Percentiles rank a stretch among this genome's conserved stretches.
Evolutionary conservation across 2,329 filamentous ascomycete species (phyloP).

Genomic region (Ophiostoma himal-ulmi): DNA sequence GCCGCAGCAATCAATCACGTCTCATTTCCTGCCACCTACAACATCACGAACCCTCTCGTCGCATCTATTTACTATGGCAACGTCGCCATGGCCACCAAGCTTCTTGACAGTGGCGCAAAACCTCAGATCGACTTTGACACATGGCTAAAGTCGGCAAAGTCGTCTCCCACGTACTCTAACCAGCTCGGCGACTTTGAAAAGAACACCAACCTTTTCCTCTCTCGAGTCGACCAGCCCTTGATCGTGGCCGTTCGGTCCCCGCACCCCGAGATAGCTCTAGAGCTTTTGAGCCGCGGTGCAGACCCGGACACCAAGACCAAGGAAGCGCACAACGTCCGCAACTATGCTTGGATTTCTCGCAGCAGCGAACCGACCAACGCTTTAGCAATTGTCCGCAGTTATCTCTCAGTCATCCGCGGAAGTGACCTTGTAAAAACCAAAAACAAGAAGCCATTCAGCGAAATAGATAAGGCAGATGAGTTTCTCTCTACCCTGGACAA

Average conservation of each 20-base stretch:
- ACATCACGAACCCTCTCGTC: not conserved
- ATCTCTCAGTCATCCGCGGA: not conserved
- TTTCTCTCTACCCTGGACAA: not conserved
- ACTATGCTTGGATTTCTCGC: not conserved
- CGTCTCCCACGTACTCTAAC: constrained; percentile 37
- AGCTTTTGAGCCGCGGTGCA: constrained; percentile 58
- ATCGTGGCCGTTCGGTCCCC: constrained; percentile 53
- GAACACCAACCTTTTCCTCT: constrained; percentile 46
- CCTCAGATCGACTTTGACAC: constrained; percentile 56
- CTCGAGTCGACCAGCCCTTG: constrained; percentile 57
- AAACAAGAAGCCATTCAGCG: not conserved
- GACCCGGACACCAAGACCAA: constrained; percentile 57
- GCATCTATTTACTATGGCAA: not conserved
- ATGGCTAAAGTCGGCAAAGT: constrained; percentile 55
- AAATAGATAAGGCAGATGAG: not conserved
- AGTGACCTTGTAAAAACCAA: not conserved
- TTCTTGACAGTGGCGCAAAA: not conserved
- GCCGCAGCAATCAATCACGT: not conserved
- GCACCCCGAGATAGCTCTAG: constrained; percentile 43
- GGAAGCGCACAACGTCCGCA: not conserved
- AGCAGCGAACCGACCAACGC: not conserved
- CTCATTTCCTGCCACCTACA: not conserved
- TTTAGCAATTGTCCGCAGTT: not conserved
- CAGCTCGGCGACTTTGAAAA: constrained; percentile 39
- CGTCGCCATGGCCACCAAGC: not conserved